Evolutionary conservation across 371 early-diverging fungal species (phyloP), one percentile per base, ranked within the genome.

Genomic region (Rhizopus arrhizus): DNA sequence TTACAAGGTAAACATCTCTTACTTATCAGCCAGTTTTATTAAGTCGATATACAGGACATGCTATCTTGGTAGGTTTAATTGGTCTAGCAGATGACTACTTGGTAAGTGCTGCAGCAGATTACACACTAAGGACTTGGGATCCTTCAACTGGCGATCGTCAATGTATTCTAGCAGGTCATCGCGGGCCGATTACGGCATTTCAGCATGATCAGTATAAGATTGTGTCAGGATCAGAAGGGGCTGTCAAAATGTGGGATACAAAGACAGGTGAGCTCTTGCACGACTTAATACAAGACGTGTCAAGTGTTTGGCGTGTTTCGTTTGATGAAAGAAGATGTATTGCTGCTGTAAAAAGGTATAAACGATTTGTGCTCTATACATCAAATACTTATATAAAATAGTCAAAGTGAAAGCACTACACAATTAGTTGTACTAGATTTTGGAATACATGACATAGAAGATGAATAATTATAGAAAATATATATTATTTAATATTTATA

Each of bases 41-140:
- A 16, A 34, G 11, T 41, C 3, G 29, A 12, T 31, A 10, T 28
- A 22, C 80, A 85, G 98, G 99, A 0, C 98, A 98, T 73, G 83
- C 91, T 6, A 89, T 91, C 38, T 83, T 97, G 6, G 97, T 96
- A 3, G 97, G 99, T 0, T 82, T 99, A 62, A 74, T 98, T 32
- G 91, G 93, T 41, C 70, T 96, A 56, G 85, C 90, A 8, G 89
- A 89, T 35, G 80, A 90, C 48, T 86, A 88, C 62, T 78, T 98
- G 11, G 93, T 97, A 4, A 97, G 92, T 43, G 98, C 95, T 2
- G 92, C 96, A 13, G 99, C 98, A 4, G 99, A 99, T 69, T 80
- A 94, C 9, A 90, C 94, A 9, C 82, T 97, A 29, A 88, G 96
- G 7, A 88, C 99, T 34, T 99, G 99, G 99, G 85, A 86, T 34